Percentiles rank a stretch among this genome's conserved stretches.
phyloP scores from a whole-genome alignment of 2,329 filamentous ascomycete species.

The Penicillium crustosum region DNA sequence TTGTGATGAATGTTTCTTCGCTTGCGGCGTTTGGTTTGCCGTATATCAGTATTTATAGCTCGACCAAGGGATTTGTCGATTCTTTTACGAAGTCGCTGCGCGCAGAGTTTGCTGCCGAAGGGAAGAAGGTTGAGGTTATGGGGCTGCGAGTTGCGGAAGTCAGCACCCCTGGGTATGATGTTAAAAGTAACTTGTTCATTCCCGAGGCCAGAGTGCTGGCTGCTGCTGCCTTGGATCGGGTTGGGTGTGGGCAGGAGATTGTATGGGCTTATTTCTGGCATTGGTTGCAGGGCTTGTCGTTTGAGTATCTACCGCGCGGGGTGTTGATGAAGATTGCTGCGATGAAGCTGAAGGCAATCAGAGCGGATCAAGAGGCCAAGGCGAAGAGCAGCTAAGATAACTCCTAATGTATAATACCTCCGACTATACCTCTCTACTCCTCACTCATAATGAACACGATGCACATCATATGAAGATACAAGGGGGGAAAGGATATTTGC shows the following conservation, averaged over 20 bases:
- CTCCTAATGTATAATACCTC: background rate
- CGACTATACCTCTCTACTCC: too few relatives aligned
- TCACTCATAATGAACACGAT: background rate
- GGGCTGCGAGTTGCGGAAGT: slow-evolving; percentile 39
- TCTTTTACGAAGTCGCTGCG: slow-evolving; percentile 42
- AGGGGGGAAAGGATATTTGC: background rate
- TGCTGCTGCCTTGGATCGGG: slow-evolving; percentile 32
- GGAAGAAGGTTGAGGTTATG: slow-evolving; percentile 41
- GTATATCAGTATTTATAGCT: slow-evolving; percentile 48
- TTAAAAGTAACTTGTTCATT: slow-evolving; percentile 25
- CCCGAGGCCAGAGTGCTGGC: slow-evolving; percentile 34
- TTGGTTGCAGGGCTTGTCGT: slow-evolving; percentile 27
- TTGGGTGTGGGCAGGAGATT: slow-evolving; percentile 36
- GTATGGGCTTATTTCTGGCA: slow-evolving; percentile 37
- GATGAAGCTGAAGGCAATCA: slow-evolving; percentile 14
- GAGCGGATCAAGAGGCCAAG: slow-evolving; percentile 12
- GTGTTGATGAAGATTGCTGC: slow-evolving; percentile 16
- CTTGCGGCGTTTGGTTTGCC: slow-evolving; percentile 49
- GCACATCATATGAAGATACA: background rate
- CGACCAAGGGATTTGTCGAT: slow-evolving; percentile 49
- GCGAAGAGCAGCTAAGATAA: slow-evolving; percentile 2
- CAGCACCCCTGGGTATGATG: slow-evolving; percentile 28
- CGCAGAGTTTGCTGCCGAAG: slow-evolving; percentile 45
- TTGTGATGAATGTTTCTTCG: slow-evolving; percentile 56
- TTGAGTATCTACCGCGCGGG: slow-evolving; percentile 20